Evolutionary conservation across 305 asterid species (phyloP), one percentile per base, ranked within the genome.

Genomic region (Fraxinus sp.): DNA sequence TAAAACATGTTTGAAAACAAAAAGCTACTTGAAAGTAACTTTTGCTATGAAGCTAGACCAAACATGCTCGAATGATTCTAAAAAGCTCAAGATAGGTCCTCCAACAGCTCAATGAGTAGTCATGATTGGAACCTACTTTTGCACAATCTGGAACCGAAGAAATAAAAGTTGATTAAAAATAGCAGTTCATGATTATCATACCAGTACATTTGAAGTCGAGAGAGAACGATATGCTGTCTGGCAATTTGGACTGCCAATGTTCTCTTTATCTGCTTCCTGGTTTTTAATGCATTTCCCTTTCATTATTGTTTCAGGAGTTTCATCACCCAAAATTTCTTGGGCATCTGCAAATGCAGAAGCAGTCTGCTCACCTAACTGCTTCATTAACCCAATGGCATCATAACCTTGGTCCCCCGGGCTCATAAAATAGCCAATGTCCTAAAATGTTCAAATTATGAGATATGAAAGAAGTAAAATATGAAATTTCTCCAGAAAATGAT

Each of bases 271-370:
- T 77, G 85, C 84, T 75, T 83, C 88, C 81, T 77, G 83, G 59
- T 75, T 84, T 75, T 68, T 82, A 55, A 85, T 81, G 87, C 86
- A 80, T 87, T 90, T 91, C 75, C 85, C 92, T 88, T 90, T 91
- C 89, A 93, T 83, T 83, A 92, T 87, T 39, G 97, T 86, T 81
- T 91, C 95, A n/a, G 99, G 98, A 84, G 98, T 97, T 86, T 94
- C 97, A 77, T 89, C 90, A 85, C 98, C 98, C 90, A 95, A 81
- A 84, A 92, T 92, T 89, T 93, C 93, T 86, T 91, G 99, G 80
- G 98, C 98, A 82, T 91, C 91, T 81, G 98, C 98, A 86, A 92
- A 94, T 82, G 99, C 91, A 66, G 92, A 87, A 6, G 99, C 98
- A 68, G 95, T 93, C 82, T 95, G 96, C 89, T 97, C 99, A 30